Evolutionary conservation across 164 flowering plant species (phyloP), one percentile per base, ranked within the genome.

Genomic region (Liquidambar formosana): DNA sequence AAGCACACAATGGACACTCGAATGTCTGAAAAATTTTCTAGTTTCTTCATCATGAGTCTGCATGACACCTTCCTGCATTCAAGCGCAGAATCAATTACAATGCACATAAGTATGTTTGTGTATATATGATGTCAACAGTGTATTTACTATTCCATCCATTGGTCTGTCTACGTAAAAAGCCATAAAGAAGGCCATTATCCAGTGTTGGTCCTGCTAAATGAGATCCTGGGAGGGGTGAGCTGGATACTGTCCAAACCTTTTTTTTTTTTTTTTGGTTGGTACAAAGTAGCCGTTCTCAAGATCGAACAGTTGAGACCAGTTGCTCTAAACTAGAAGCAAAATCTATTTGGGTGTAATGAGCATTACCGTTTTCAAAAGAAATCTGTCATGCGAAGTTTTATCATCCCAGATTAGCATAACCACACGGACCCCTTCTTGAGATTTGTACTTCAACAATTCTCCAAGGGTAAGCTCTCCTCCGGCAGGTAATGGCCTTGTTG

Each of bases 41-140:
- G 90, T 85, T 74, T 83, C 91, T 76, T 87, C 94, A 76, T 89
- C 91, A 73, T 89, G 94, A 65, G 91, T 87, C 74, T 87, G 88
- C 94, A 89, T 89, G 18, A 89, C 87, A 60, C 94, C 91, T 62
- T 84, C 87, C 91, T 89, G 84, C 81, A 78, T 63, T 70, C 75
- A 82, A 46, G 8, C 41, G 63, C 54, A 65, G 22, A 22, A 57
- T n/a, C n/a, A 27, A 57, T 65, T 53, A 26, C 25, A 14, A n/a
- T 13, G 12, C 61, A 66, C 9, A 44, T 8, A 53, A 8, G 25
- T 10, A 21, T 19, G 14, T 54, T 10, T 54, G 41, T 33, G 41
- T 33, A 33, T 33, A 6, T 6, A 49, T 49, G 53, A 49, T 49
- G 18, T 16, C 53, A 49, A 5, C 19, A 54, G 13, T 54, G n/a